Evolutionary conservation across 73 alveolate genomes (phyloP).

Genomic region (Paramecium pentaurelia): DNA sequence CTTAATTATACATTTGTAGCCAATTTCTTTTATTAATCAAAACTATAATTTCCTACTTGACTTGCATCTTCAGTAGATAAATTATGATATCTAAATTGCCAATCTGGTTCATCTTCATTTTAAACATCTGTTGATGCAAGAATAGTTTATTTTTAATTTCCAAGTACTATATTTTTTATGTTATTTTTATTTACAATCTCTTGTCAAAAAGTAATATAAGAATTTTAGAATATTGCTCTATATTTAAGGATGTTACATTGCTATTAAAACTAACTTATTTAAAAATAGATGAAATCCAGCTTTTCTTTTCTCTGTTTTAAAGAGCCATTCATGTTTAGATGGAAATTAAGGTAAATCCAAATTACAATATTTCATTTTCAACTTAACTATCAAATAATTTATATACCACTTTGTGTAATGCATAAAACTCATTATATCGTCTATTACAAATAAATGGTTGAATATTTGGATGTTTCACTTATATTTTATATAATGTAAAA

Average conservation of each 20-base stretch:
- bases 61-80: neutral
- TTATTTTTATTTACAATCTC: neutral
- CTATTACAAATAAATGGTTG: neutral
- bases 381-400: neutral
- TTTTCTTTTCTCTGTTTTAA: slow-evolving; percentile 10
- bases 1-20: neutral
- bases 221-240: neutral
- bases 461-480: slow-evolving; percentile 34
- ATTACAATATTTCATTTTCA: slow-evolving; percentile 30
- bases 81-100: neutral
- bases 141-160: neutral
- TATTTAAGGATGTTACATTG: slow-evolving; percentile 25
- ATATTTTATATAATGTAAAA: neutral
- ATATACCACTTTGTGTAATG: slow-evolving; percentile 30
- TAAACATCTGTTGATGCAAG: neutral
- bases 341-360: slow-evolving; percentile 43
- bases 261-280: neutral
- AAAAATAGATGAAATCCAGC: slow-evolving; percentile 39
- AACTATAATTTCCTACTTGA: neutral
- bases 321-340: neutral
- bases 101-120: slow-evolving; percentile 21
- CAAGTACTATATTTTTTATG: neutral
- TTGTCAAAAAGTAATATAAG: slow-evolving; percentile 4
- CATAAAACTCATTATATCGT: slow-evolving; percentile 35
- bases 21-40: neutral